Evolutionary conservation across 768 basidiomycete species (phyloP), one percentile per base, ranked within the genome.

Genomic region (Fibroporia radiculosa): DNA sequence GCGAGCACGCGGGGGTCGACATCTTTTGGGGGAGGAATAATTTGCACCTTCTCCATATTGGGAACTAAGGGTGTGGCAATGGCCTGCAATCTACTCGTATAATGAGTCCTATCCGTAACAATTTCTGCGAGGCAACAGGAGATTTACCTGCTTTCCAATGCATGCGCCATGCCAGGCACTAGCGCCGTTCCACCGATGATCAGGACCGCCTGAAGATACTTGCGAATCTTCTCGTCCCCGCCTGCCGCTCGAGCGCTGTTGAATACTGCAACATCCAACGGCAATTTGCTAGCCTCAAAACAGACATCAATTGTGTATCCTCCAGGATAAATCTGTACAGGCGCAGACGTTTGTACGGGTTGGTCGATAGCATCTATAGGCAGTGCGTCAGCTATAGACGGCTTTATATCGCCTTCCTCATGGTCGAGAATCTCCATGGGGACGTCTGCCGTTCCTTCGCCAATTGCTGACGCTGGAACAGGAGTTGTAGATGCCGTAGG

Each of bases 21-120:
- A 48, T 92, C 90, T 60, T 93, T 86, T 1, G 93, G 93, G 2
- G 92, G 85, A n/a, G 92, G 89, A 36, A 98, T 86, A 47, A 96
- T 88, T 52, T 84, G 80, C 6, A 95, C 85, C 55, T 85, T 87
- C 58, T 87, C 84, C 80, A 93, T 89, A 57, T 81, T 82, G 13
- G 77, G 74, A 13, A 89, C 82, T 32, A 93, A 63, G 4, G 88
- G 85, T 7, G 84, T 87, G 8, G 86, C 85, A 44, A 91, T 90
- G 0, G 85, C 89, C 57, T 89, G 85, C 34, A 90, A 56, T 55
- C 86, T 85, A 42, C n/a, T 11, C 29, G 41, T 45, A 34, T n/a
- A 31, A 53, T 31, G 23, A 19, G 13, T 20, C 22, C 26, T 23
- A 28, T 1, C 5, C 42, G 16, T 22, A 18, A 6, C 23, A 14